phyloP scores from a whole-genome alignment of 805 yeast genomes.

The Metschnikowia peoriensis region DNA sequence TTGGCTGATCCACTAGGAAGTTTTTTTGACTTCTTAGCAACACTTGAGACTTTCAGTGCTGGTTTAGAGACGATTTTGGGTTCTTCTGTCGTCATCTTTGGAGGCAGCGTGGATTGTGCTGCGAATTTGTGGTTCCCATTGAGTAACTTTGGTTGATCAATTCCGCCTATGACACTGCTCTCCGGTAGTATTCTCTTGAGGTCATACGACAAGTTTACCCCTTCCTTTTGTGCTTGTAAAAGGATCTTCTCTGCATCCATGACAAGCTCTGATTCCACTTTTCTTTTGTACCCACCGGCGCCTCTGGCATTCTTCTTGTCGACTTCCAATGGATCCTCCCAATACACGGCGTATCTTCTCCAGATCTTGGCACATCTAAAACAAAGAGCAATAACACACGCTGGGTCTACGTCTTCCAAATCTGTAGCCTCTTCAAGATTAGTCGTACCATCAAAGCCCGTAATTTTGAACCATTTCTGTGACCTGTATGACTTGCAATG shows the following conservation, averaged over 20 bases:
- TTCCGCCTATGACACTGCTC: constrained; percentile 3
- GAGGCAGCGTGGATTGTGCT: not conserved
- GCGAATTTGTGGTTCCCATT: constrained; percentile 1
- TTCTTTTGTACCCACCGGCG: constrained; percentile 56
- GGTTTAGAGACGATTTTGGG: not conserved
- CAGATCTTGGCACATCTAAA: constrained; percentile 84
- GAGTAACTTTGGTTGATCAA: not conserved
- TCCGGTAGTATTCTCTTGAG: constrained; percentile 2
- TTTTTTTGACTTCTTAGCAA: not conserved
- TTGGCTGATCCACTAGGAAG: not conserved
- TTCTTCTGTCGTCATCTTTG: not conserved
- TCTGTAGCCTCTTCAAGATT: constrained; percentile 29
- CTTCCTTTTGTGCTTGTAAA: constrained; percentile 43
- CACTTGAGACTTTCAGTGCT: not conserved
- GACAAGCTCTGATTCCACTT: constrained; percentile 63
- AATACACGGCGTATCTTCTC: constrained; percentile 83
- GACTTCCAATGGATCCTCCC: constrained; percentile 79
- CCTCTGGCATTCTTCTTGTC: constrained; percentile 45
- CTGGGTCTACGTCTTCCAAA: constrained; percentile 13
- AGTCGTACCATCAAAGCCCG: constrained; percentile 51
- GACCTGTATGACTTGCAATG: constrained; percentile 63
- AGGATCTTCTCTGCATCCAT: constrained; percentile 59
- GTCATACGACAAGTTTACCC: constrained; percentile 25
- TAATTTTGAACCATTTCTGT: constrained; percentile 65
- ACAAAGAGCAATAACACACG: constrained; percentile 63